phyloP scores from a whole-genome alignment of 306 rosid genomes.

The Clitoria ternatea region DNA sequence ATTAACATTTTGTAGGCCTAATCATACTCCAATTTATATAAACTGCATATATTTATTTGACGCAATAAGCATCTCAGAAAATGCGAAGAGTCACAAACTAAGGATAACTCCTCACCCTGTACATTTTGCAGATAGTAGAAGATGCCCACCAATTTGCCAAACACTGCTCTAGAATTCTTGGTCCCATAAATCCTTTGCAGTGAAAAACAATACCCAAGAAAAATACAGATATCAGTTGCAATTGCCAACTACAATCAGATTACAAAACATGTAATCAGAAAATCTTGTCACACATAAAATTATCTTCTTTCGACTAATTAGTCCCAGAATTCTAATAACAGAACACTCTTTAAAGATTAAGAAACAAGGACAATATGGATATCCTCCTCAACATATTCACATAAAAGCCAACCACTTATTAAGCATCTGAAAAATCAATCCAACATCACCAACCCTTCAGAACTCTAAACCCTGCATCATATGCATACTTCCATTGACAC shows the following conservation, averaged over 20 bases:
- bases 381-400: slow-evolving; percentile 46
- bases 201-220: too few species aligned
- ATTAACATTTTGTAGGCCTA: too few species aligned
- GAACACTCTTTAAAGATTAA: slow-evolving; percentile 32
- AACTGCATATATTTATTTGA: not conserved
- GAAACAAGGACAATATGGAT: slow-evolving; percentile 29
- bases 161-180: not conserved
- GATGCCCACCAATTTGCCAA: slow-evolving; percentile 3
- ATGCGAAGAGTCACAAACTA: not conserved
- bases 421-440: slow-evolving; percentile 1
- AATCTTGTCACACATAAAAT: slow-evolving; percentile 23
- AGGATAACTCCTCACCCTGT: not conserved
- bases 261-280: slow-evolving; percentile 30
- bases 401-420: slow-evolving; percentile 14
- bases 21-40: too few species aligned
- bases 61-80: not conserved
- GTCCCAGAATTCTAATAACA: slow-evolving; percentile 20
- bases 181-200: not conserved
- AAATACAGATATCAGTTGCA: not conserved
- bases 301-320: slow-evolving; percentile 10
- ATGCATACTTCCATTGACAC: slow-evolving; percentile 36
- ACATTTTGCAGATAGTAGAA: not conserved
- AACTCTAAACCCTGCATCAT: slow-evolving; percentile 15
- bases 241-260: slow-evolving; percentile 5
- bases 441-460: slow-evolving; percentile 11